Conservation (phyloP, 2,329 filamentous ascomycete genomes). For the Alternaria angustiovoidea region DNA sequence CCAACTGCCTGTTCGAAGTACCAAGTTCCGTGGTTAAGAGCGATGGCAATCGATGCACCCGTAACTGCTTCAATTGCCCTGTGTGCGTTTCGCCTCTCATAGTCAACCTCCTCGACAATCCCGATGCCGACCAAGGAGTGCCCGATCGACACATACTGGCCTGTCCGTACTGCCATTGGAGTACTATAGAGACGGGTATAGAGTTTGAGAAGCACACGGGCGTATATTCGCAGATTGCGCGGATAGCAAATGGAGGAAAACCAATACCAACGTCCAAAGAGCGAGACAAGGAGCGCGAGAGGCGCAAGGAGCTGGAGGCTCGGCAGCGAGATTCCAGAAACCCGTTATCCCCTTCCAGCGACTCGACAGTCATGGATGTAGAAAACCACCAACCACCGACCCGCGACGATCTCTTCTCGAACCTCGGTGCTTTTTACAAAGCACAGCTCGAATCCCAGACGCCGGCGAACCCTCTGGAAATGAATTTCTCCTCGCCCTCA, state of each 20-base stretch:
- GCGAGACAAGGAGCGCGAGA: slow-evolving; percentile 50
- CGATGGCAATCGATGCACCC: slow-evolving; percentile 92
- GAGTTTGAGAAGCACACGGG: slow-evolving; percentile 89
- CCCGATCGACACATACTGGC: slow-evolving; percentile 76
- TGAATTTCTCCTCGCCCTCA: slow-evolving; percentile 75
- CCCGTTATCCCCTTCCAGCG: slow-evolving; percentile 26
- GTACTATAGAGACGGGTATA: slow-evolving; percentile 85
- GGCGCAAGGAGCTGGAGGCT: slow-evolving; percentile 42
- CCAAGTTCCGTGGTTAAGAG: slow-evolving; percentile 90
- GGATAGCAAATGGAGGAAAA: slow-evolving; percentile 64
- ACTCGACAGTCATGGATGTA: slow-evolving; percentile 18
- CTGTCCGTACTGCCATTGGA: slow-evolving; percentile 94
- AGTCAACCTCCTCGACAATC: slow-evolving; percentile 73
- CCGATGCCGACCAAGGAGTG: slow-evolving; percentile 29
- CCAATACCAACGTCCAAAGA: slow-evolving; percentile 52
- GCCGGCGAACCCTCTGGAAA: slow-evolving; percentile 62
- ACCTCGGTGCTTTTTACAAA: slow-evolving; percentile 82
- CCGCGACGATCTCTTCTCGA: slow-evolving; percentile 74
- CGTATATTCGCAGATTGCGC: slow-evolving; percentile 80
- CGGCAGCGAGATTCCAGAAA: slow-evolving; percentile 29
- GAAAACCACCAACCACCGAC: slow-evolving; percentile 55
- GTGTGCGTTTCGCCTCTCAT: slow-evolving; percentile 83
- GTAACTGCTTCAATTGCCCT: slow-evolving; percentile 96
- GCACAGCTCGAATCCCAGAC: slow-evolving; percentile 69
- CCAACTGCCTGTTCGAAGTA: slow-evolving; percentile 94